Evolutionary conservation across 768 basidiomycete species (phyloP).

Genomic region (Amanita rubescens): DNA sequence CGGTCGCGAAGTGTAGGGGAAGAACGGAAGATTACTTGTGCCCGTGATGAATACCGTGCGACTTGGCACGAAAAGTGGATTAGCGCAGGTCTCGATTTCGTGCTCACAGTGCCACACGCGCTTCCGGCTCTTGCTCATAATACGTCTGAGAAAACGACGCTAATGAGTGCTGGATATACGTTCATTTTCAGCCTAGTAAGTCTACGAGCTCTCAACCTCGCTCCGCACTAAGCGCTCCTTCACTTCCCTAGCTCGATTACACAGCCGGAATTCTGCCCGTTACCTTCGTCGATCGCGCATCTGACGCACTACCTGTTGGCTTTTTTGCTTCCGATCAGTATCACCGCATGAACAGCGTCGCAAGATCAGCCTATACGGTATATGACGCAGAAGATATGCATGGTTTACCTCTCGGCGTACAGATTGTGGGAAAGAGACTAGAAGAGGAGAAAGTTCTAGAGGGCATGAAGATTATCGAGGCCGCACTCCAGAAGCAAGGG

Average conservation of each 20-base stretch:
- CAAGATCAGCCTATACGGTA: conserved; percentile 33
- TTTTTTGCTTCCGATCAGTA: conserved; percentile 28
- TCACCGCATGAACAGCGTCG: conserved; percentile 25
- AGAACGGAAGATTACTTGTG: conserved; percentile 40
- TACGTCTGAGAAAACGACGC: conserved; percentile 42
- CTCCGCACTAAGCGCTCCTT: background rate
- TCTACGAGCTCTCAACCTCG: background rate
- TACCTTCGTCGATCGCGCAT: conserved; percentile 36
- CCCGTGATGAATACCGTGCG: conserved; percentile 35
- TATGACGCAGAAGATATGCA: conserved; percentile 60
- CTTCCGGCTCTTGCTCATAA: conserved; percentile 52
- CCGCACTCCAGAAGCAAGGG: conserved; percentile 26
- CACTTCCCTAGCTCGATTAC: conserved; percentile 38
- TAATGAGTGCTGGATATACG: conserved; percentile 56
- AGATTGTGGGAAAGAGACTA: conserved; percentile 52
- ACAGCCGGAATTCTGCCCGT: conserved; percentile 55
- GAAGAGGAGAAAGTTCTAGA: conserved; percentile 71
- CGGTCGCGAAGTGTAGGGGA: conserved; percentile 43
- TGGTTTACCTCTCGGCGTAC: conserved; percentile 62
- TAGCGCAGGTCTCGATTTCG: conserved; percentile 50
- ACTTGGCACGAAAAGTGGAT: conserved; percentile 41
- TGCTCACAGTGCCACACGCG: conserved; percentile 55
- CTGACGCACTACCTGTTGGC: conserved; percentile 26
- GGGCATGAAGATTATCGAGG: conserved; percentile 53
- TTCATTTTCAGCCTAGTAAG: conserved; percentile 60